Base-by-base conservation (phyloP, 2,329 filamentous ascomycete genomes). In the Cytospora paraplurivora region DNA sequence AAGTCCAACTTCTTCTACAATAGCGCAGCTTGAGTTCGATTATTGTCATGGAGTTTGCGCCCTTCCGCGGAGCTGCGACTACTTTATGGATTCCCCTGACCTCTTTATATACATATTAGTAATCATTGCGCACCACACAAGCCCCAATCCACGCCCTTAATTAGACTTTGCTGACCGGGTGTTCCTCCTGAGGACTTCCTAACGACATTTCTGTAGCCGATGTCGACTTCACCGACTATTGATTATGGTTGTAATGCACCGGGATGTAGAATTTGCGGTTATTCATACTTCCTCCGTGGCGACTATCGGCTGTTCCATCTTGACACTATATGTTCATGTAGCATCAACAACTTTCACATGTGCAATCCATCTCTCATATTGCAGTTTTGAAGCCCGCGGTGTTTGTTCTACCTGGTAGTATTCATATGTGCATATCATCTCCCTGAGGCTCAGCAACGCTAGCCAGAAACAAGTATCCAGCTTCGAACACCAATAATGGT, bases 161-260 rank as follows among this genome's bases (percentile, higher is more conserved):
- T 61, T 51, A 51, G 58, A n/a, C 47, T 34, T 47, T 55, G 19
- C 37, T 61, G 51, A 51, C 58, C 32, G 51, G 41, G 8, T n/a
- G 1, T 37, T 13, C 32, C 51, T 61, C 41, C 51, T 32, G 49
- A 32, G 17, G 21, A 27, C 27, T 27, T 27, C 35, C 35, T n/a
- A 54, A 54, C 52, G 21, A 32, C 50, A 49, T 47, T 21, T 7
- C n/a, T 3, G 5, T 21, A 10, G 44, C 44, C n/a, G n/a, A 12
- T 21, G 13, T n/a, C 21, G 21, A 33, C 33, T 33, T 33, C 21
- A 56, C 54, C 37, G 54, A 47, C 54, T 47, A 7, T 50, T 12
- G 11, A 10, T 15, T 17, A 13, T 17, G 3, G n/a, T 13, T 8
- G 3, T 41, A 27, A 17, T 44, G 17, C 10, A 8, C 8, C 10